A percentile compares a stretch with the other conserved stretches of the same genome.
phyloP scores from a whole-genome alignment of 169 alveolate genomes.

The Theileria orientalis region DNA sequence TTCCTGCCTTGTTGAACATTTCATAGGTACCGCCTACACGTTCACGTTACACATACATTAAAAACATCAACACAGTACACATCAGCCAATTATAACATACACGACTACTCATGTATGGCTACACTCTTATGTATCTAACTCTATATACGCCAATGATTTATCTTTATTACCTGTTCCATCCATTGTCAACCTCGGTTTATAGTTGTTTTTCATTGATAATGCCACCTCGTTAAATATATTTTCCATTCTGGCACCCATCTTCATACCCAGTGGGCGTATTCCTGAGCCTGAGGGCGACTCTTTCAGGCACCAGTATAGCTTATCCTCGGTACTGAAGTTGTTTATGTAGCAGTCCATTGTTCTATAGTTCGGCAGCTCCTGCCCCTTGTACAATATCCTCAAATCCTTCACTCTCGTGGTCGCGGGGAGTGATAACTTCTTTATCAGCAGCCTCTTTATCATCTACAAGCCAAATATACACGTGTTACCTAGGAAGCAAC shows the following conservation, averaged over 20 bases:
- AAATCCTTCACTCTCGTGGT: conserved; percentile 79
- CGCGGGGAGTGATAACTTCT: conserved; percentile 78
- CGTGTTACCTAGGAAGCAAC: neutral
- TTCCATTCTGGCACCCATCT: conserved; percentile 57
- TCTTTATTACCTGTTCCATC: conserved; percentile 89
- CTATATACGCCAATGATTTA: neutral
- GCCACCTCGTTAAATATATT: conserved; percentile 81
- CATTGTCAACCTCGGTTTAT: conserved; percentile 93
- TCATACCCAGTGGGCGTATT: conserved; percentile 49
- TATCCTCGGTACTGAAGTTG: conserved; percentile 31
- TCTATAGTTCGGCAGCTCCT: conserved; percentile 85
- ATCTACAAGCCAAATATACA: conserved; percentile 49
- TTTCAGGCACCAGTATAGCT: conserved; percentile 55
- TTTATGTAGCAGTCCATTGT: conserved; percentile 82
- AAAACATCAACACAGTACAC: too few relatives aligned
- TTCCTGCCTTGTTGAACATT: conserved; percentile 85
- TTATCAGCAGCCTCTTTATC: conserved; percentile 83
- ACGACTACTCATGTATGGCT: too few relatives aligned
- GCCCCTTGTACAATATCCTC: conserved; percentile 83
- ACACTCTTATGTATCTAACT: too few relatives aligned
- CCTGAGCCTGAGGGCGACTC: conserved; percentile 49
- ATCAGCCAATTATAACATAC: too few relatives aligned
- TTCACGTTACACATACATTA: neutral
- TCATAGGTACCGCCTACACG: conserved; percentile 91
- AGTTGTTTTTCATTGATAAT: conserved; percentile 88